Evolutionary conservation across 139 green algal genomes (phyloP), one percentile per base, ranked within the genome.

Genomic region (Gonium pectorale): DNA sequence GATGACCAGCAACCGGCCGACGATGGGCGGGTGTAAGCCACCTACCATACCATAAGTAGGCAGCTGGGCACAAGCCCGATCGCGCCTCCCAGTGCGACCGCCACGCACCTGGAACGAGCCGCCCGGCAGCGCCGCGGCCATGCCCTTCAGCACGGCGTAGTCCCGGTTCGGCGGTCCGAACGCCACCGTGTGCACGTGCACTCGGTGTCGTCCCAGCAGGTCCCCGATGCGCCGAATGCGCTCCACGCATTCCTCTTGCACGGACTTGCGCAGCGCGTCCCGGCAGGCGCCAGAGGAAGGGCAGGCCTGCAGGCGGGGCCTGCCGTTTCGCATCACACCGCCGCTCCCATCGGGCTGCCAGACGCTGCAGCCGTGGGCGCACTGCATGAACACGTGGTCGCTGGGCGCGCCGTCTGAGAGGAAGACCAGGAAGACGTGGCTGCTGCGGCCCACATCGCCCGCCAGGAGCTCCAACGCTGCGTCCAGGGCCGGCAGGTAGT

Each of bases 391-490:
- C 26, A 37, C 56, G 41, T 84, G 77, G 62, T 91, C 88, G 74
- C 79, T 88, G 52, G 88, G 88, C 27, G 80, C 82, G 22, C 88
- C 88, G 60, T 91, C 88, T 33, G 41, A 79, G 33, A 91, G 82
- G 40, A 91, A 80, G 22, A 89, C 41, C 24, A 91, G 41, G 62
- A 89, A 81, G 35, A 89, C 35, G 27, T 83, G 67, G 13, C 5
- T 54, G 29, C 51, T 37, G n/a, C 44, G 69, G n/a, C 6, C 69
- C 4, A 31, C 69, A 27, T 78, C 69, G 27, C 21, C 44, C 37
- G 38, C 38, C 29, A 81, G 40, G 0, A 81, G 54, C 1, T 33
- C 56, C 56, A 69, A 38, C 15, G 74, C 74, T 9, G 37, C 56
- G 29, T 81, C 74, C 15, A 81, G 74, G 0, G 74, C 54, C 38